Conservation (phyloP, 73 alveolate genomes). For the Durusdinium trenchii region DNA sequence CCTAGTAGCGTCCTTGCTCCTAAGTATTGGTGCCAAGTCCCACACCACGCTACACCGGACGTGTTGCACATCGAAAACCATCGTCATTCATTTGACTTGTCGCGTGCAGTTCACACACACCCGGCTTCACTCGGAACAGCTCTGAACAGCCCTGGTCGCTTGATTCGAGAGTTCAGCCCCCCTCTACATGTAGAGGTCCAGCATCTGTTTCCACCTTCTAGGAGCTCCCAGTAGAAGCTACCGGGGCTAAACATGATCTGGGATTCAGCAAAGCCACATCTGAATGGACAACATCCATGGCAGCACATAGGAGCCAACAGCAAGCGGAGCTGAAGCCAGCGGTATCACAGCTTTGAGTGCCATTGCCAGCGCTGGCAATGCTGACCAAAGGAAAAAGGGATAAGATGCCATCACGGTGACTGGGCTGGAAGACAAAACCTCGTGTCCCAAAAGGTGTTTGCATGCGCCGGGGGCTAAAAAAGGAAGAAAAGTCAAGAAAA, state of each 20-base stretch:
- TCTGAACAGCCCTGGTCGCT: no score
- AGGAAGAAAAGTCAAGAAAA: no score
- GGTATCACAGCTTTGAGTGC: background rate
- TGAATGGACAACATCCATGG: constrained; percentile 45
- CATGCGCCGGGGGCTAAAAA: background rate
- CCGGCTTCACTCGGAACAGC: no score
- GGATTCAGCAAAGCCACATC: background rate
- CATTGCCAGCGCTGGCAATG: constrained; percentile 44
- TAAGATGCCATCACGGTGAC: constrained; percentile 70
- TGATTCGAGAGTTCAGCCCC: no score
- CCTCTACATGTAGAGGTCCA: no score
- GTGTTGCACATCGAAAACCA: constrained; percentile 33
- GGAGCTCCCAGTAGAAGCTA: no score
- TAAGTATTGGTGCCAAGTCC: background rate
- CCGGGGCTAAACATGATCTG: no score
- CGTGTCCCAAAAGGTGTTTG: background rate
- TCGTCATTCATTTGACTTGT: no score
- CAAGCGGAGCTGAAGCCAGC: background rate
- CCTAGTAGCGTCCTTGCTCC: no score
- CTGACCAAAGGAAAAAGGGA: constrained; percentile 58
- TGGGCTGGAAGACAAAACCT: constrained; percentile 59
- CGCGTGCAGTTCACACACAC: no score
- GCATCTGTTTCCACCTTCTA: no score
- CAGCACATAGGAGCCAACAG: constrained; percentile 9
- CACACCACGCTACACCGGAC: constrained; percentile 21